Percentiles rank a stretch among this genome's conserved stretches.
Evolutionary conservation across 805 yeast species (phyloP).

Genomic region (Candida incommunis): DNA sequence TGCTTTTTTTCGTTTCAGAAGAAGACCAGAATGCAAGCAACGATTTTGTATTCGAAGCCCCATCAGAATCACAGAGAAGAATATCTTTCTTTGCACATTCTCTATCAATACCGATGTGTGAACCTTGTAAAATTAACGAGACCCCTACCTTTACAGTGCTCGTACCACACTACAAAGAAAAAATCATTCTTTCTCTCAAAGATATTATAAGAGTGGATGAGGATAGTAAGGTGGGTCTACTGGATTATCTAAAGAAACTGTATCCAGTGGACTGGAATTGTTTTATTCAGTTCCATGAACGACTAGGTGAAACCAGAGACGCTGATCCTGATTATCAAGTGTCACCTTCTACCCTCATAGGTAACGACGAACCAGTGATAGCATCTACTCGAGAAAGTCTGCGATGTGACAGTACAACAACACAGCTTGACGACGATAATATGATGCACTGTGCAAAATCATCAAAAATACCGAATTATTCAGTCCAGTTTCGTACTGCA

Average conservation of each 20-base stretch:
- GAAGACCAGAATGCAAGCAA: slow-evolving; percentile 59
- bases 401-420: background rate
- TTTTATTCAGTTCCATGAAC: slow-evolving; percentile 53
- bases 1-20: slow-evolving; percentile 61
- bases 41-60: slow-evolving; percentile 36
- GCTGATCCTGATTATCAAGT: slow-evolving; percentile 14
- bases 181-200: slow-evolving; percentile 56
- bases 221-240: slow-evolving; percentile 47
- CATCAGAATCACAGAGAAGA: slow-evolving; percentile 70
- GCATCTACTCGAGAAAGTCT: background rate
- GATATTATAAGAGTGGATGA: slow-evolving; percentile 66
- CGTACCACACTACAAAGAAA: slow-evolving; percentile 79
- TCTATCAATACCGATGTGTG: slow-evolving; percentile 72
- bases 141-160: slow-evolving; percentile 78
- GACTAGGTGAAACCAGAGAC: slow-evolving; percentile 5
- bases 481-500: background rate
- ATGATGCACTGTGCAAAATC: background rate
- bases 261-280: slow-evolving; percentile 69
- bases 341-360: slow-evolving; percentile 18
- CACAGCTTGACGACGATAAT: background rate
- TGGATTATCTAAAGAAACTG: slow-evolving; percentile 64
- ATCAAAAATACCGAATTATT: background rate
- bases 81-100: slow-evolving; percentile 86
- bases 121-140: slow-evolving; percentile 44
- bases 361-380: slow-evolving; percentile 2